These are phyloP conservation scores for Trametes villosa DNA, from an alignment of 768 basidiomycete genomes.

Conservation along the genomic window DNA sequence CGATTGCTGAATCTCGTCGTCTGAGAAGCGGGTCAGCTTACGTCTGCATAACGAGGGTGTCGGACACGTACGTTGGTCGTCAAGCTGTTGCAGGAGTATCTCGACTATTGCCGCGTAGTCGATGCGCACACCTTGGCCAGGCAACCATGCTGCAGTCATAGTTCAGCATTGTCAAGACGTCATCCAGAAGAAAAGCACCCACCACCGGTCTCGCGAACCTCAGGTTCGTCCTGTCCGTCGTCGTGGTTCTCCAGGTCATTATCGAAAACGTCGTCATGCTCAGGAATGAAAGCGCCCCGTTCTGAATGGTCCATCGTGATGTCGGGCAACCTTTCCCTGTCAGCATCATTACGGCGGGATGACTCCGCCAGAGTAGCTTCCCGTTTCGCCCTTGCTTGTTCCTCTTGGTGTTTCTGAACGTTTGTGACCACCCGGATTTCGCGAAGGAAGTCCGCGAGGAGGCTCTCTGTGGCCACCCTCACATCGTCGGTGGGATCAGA, in stretches of 20 bases:
- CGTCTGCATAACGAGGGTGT: neutral
- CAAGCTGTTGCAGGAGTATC: constrained; percentile 87
- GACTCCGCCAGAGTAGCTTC: constrained; percentile 46
- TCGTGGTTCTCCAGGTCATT: constrained; percentile 28
- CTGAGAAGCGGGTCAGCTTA: constrained; percentile 42
- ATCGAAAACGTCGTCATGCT: constrained; percentile 44
- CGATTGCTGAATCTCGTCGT: constrained; percentile 93
- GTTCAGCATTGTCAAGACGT: constrained; percentile 16
- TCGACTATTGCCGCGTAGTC: constrained; percentile 93
- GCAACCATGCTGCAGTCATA: constrained; percentile 70
- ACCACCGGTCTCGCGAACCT: constrained; percentile 71
- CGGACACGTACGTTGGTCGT: constrained; percentile 70
- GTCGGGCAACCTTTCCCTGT: constrained; percentile 60
- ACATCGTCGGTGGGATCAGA: constrained; percentile 96
- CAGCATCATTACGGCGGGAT: constrained; percentile 44
- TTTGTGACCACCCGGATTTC: constrained; percentile 88
- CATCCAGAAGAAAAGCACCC: neutral
- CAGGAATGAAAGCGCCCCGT: constrained; percentile 56
- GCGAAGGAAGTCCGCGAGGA: constrained; percentile 86
- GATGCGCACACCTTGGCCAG: constrained; percentile 91
- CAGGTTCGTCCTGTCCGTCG: constrained; percentile 50
- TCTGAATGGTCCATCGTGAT: constrained; percentile 62
- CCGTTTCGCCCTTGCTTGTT: constrained; percentile 49
- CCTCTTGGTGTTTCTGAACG: constrained; percentile 69
- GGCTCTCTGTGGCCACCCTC: constrained; percentile 84